Percentiles rank a stretch among this genome's conserved stretches.
phyloP scores from a whole-genome alignment of 2,329 filamentous ascomycete species.

The Hypoxylon sp. region DNA sequence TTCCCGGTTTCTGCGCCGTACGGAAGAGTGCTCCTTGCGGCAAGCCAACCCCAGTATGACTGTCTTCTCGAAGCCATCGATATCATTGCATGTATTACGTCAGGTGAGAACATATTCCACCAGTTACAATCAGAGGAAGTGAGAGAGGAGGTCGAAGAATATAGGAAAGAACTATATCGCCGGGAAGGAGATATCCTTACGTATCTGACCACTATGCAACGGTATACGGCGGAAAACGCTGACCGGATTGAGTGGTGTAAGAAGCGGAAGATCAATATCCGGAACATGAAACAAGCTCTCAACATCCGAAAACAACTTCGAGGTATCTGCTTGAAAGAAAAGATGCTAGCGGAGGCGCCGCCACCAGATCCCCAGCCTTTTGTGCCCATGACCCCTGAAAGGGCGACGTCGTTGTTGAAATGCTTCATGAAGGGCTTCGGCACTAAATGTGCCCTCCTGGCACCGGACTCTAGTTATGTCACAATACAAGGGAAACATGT shows the following conservation, averaged over 20 bases:
- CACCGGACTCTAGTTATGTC: conserved; percentile 72
- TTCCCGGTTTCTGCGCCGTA: conserved; percentile 87
- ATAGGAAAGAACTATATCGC: conserved; percentile 70
- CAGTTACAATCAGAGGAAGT: conserved; percentile 71
- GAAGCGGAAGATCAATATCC: conserved; percentile 68
- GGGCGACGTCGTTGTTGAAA: conserved; percentile 68
- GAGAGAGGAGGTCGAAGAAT: conserved; percentile 66
- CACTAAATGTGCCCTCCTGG: conserved; percentile 72
- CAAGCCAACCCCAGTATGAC: conserved; percentile 76
- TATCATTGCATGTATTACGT: conserved; percentile 77
- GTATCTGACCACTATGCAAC: conserved; percentile 74
- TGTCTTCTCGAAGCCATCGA: conserved; percentile 89
- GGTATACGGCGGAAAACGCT: conserved; percentile 69
- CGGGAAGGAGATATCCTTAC: conserved; percentile 77
- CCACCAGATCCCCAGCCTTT: conserved; percentile 70
- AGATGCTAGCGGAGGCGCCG: conserved; percentile 63
- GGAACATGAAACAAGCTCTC: conserved; percentile 74
- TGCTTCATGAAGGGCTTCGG: conserved; percentile 75
- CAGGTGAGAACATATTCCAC: conserved; percentile 74
- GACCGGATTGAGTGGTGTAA: conserved; percentile 72
- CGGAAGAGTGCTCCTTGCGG: conserved; percentile 85
- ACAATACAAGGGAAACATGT: conserved; percentile 72
- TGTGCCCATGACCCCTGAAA: conserved; percentile 67
- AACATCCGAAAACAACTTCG: conserved; percentile 75
- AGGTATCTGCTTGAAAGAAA: conserved; percentile 67